These are phyloP conservation scores for Fusarium secorum DNA, from an alignment of 2,329 filamentous ascomycete genomes.

Conservation along the genomic window DNA sequence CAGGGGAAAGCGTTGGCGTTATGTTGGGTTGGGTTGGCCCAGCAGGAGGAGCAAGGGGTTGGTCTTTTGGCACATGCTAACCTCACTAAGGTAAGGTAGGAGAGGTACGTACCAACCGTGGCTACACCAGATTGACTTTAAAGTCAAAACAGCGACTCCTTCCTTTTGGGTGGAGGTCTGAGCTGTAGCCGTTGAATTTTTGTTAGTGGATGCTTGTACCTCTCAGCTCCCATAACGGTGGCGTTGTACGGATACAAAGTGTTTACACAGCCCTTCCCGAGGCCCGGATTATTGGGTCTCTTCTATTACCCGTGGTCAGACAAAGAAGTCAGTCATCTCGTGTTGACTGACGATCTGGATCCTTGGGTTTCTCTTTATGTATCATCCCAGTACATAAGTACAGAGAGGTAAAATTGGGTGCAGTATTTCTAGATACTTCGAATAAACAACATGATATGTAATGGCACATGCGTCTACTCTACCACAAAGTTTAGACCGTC, in stretches of 20 bases:
- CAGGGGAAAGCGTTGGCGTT: constrained; percentile 35
- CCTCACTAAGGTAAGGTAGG: background rate
- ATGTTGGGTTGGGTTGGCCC: constrained; percentile 32
- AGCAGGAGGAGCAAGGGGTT: constrained; percentile 26
- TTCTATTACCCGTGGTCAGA: background rate
- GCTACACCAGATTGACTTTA: constrained; percentile 10
- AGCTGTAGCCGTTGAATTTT: constrained; percentile 9
- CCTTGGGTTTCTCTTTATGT: background rate
- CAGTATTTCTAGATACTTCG: background rate
- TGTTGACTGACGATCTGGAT: background rate
- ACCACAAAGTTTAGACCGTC: background rate
- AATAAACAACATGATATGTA: background rate
- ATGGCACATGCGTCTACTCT: background rate
- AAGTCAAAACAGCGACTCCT: constrained; percentile 16
- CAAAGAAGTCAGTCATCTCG: constrained; percentile 1
- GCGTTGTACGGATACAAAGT: background rate
- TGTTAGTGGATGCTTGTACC: background rate
- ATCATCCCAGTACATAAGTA: background rate
- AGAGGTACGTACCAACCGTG: constrained; percentile 22
- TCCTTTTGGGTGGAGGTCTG: constrained; percentile 17
- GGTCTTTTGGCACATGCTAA: constrained; percentile 6
- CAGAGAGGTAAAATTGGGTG: background rate
- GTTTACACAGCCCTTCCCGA: background rate
- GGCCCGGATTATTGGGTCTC: background rate
- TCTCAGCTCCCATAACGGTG: background rate